Conservation (phyloP, 306 rosid species). For the Hippophae rhamnoides region DNA sequence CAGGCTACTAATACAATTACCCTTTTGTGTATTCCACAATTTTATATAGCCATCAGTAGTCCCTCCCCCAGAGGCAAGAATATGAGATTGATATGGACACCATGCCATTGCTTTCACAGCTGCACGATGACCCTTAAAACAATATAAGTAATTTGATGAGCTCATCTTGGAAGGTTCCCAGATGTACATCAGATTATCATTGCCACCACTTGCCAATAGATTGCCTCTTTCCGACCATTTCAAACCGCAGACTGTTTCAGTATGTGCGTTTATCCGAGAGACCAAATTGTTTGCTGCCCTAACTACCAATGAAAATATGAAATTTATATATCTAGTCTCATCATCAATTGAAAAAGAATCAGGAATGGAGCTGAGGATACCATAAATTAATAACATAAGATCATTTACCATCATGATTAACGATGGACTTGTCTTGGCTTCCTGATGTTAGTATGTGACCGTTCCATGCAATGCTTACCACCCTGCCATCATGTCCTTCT, state of each 20-base stretch:
- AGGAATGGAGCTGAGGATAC: not conserved
- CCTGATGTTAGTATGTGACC: slow-evolving; percentile 61
- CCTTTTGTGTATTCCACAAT: slow-evolving; percentile 58
- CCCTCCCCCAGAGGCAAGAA: slow-evolving; percentile 84
- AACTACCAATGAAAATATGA: slow-evolving; percentile 24
- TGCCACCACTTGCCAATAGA: slow-evolving; percentile 77
- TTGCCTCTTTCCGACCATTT: slow-evolving; percentile 68
- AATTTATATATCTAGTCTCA: slow-evolving; percentile 1
- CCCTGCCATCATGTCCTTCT: slow-evolving; percentile 41
- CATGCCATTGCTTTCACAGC: slow-evolving; percentile 82
- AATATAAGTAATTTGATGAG: slow-evolving; percentile 48
- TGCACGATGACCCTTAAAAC: slow-evolving; percentile 52
- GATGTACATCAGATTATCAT: slow-evolving; percentile 55
- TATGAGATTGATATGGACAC: slow-evolving; percentile 57
- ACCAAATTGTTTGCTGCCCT: slow-evolving; percentile 39
- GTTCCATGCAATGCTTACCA: slow-evolving; percentile 56
- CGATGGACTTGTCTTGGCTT: slow-evolving; percentile 59
- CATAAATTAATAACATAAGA: not conserved
- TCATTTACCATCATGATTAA: slow-evolving; percentile 54
- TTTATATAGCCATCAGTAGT: slow-evolving; percentile 59
- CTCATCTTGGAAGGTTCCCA: slow-evolving; percentile 65
- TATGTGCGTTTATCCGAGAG: slow-evolving; percentile 35
- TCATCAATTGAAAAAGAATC: not conserved
- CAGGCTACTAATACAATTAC: slow-evolving; percentile 40
- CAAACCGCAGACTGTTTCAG: slow-evolving; percentile 58